phyloP scores from a whole-genome alignment of 2,329 filamentous ascomycete species.

The Lachnellula arida region DNA sequence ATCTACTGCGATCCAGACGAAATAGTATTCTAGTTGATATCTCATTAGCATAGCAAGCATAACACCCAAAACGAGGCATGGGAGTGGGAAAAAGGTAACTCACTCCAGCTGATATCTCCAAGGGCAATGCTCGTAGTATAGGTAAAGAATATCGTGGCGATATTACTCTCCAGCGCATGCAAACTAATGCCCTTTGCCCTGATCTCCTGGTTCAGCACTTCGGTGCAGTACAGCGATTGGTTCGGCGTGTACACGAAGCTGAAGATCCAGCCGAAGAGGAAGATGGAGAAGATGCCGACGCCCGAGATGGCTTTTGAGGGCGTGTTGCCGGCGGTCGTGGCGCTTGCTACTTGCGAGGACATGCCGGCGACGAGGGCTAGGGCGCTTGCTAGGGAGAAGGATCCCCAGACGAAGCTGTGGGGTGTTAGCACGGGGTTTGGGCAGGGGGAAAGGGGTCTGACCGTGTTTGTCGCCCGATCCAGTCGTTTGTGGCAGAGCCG shows the following conservation, averaged over 20 bases:
- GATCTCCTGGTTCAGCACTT: conserved; percentile 41
- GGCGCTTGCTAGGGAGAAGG: conserved; percentile 9
- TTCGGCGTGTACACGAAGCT: conserved; percentile 17
- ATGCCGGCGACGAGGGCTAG: conserved; percentile 11
- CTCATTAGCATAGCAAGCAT: neutral
- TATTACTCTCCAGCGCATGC: conserved; percentile 42
- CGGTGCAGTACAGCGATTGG: conserved; percentile 39
- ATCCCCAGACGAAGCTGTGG: conserved; percentile 11
- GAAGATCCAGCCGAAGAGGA: conserved; percentile 16
- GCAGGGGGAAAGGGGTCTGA: neutral
- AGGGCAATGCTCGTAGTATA: conserved; percentile 15
- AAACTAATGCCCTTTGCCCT: conserved; percentile 44
- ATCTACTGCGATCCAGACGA: conserved; percentile 17
- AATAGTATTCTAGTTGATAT: conserved; percentile 9
- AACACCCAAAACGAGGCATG: neutral
- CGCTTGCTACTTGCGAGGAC: conserved; percentile 10
- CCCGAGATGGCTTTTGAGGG: conserved; percentile 12
- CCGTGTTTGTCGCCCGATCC: conserved; percentile 8
- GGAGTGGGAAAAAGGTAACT: neutral
- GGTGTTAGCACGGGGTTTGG: neutral
- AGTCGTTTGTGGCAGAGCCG: conserved; percentile 13
- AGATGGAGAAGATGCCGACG: conserved; percentile 13
- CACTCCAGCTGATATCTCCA: conserved; percentile 15
- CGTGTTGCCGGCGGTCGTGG: neutral
- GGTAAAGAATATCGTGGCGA: conserved; percentile 29